Evolutionary conservation across 179 eudicot species (phyloP).

Genomic region (Corrigiola litoralis): DNA sequence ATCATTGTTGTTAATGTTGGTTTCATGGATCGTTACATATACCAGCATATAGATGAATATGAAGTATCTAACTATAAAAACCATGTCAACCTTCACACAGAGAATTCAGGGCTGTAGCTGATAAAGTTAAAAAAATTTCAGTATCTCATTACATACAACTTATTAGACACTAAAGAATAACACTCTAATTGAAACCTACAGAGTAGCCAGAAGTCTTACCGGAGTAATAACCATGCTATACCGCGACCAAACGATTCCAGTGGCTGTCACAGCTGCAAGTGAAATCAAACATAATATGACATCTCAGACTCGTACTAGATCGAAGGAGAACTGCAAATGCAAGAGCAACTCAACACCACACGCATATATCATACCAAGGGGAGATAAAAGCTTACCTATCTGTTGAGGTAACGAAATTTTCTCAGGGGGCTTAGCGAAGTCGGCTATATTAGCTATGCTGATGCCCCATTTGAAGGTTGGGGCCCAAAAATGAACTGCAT

Average conservation of each 20-base stretch:
- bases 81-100: no score
- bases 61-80: no score
- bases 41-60: no score
- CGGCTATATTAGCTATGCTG: conserved; percentile 46
- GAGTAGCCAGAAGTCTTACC: no score
- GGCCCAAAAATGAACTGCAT: conserved; percentile 56
- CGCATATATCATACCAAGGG: no score
- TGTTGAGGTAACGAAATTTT: conserved; percentile 47
- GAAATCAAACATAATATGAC: not conserved
- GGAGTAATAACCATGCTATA: conserved; percentile 46
- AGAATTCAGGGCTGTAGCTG: no score
- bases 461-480: conserved; percentile 50
- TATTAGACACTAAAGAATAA: no score
- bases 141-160: no score
- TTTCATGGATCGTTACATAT: no score
- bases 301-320: not conserved
- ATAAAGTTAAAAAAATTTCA: no score
- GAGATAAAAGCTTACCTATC: conserved; percentile 31
- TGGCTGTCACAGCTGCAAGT: conserved; percentile 36
- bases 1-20: no score
- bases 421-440: conserved; percentile 48
- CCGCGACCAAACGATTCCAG: conserved; percentile 48
- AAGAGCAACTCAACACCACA: not conserved
- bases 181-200: no score
- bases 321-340: not conserved